phyloP scores from a whole-genome alignment of 768 basidiomycete species.

The Grammothele lineata region DNA sequence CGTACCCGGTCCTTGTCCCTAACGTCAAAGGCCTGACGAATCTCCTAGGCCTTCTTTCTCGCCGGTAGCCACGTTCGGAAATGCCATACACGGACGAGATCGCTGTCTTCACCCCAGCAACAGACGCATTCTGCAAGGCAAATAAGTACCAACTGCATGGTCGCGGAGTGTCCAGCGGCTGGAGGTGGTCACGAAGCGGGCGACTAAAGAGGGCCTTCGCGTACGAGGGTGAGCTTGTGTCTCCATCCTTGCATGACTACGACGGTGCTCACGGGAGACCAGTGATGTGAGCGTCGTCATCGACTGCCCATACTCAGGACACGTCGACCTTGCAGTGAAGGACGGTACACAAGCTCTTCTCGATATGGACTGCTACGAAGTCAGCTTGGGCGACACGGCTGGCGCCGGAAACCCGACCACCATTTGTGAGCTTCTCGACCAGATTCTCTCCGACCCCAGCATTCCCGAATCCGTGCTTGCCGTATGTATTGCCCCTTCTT shows the following conservation, averaged over 20 bases:
- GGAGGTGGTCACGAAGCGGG: conserved; percentile 55
- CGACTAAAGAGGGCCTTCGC: conserved; percentile 53
- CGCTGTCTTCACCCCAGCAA: conserved; percentile 84
- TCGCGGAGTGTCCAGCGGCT: conserved; percentile 60
- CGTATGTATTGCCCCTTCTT: too few relatives aligned
- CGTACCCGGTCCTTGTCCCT: conserved; percentile 81
- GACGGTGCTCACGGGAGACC: neutral
- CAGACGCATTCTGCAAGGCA: conserved; percentile 80
- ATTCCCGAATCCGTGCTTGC: conserved; percentile 69
- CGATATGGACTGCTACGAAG: conserved; percentile 94
- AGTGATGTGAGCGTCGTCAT: conserved; percentile 87
- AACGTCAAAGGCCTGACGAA: conserved; percentile 74
- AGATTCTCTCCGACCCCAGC: conserved; percentile 56
- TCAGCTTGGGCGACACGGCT: conserved; percentile 89
- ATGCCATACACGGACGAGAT: conserved; percentile 74
- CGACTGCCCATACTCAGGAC: conserved; percentile 84
- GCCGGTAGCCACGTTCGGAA: conserved; percentile 18
- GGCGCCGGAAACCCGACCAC: conserved; percentile 77
- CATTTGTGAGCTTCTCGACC: conserved; percentile 64
- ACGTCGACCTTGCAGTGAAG: conserved; percentile 62
- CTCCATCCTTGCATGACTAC: neutral
- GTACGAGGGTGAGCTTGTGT: conserved; percentile 54
- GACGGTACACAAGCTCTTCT: conserved; percentile 66
- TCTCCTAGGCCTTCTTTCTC: conserved; percentile 54
- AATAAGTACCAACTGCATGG: conserved; percentile 81